A percentile compares a stretch with the other conserved stretches of the same genome.
phyloP scores from a whole-genome alignment of 306 rosid genomes.

The Potentilla sterilis region DNA sequence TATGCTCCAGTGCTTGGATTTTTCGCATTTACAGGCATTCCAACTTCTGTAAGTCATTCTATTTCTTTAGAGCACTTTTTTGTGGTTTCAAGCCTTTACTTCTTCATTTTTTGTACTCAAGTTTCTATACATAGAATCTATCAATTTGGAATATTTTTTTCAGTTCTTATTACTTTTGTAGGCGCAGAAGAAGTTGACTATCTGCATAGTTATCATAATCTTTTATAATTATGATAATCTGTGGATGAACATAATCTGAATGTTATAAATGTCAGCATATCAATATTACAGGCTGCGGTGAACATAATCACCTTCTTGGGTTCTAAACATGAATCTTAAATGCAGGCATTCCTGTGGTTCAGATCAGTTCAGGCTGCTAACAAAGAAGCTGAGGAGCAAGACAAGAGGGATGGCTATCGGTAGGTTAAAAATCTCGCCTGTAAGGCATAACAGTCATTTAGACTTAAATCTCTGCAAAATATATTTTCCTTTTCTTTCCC shows the following conservation, averaged over 20 bases:
- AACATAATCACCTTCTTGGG: neutral
- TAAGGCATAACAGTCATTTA: neutral
- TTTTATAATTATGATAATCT: neutral
- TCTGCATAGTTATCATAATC: conserved; percentile 3
- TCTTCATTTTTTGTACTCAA: neutral
- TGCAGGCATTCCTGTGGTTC: conserved; percentile 86
- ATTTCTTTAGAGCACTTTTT: neutral
- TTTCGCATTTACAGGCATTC: conserved; percentile 82
- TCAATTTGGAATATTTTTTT: neutral
- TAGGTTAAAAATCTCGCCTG: conserved; percentile 21
- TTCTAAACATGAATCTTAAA: conserved; percentile 21
- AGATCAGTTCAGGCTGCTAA: conserved; percentile 88
- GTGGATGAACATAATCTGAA: neutral
- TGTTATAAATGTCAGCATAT: neutral
- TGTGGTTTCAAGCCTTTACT: neutral
- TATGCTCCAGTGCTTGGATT: conserved; percentile 93
- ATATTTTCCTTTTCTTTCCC: no score
- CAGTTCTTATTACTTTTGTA: neutral
- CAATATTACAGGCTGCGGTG: neutral
- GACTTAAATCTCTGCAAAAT: neutral
- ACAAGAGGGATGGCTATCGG: conserved; percentile 80
- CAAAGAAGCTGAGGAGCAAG: conserved; percentile 97
- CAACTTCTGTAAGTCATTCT: conserved; percentile 60
- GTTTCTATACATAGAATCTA: neutral
- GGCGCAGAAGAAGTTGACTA: neutral